Conservation (phyloP, 352 stramenopile species). For the Paralagenidium karlingii region DNA sequence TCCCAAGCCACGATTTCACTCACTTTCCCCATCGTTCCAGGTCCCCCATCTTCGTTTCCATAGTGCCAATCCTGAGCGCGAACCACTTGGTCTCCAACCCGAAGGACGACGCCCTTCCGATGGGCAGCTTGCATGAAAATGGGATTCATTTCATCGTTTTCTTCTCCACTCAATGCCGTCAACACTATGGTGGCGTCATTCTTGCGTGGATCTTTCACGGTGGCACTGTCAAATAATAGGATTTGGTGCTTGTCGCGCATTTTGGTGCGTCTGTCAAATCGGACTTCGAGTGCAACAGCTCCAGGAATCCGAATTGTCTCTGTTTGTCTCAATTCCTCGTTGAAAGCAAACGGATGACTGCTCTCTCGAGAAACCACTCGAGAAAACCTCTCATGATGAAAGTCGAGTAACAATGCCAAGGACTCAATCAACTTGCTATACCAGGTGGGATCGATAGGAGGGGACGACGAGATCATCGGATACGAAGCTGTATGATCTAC, state of each 20-base stretch:
- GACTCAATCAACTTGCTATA: slow-evolving; percentile 31
- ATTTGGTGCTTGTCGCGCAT: too few species aligned
- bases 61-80: slow-evolving; percentile 61
- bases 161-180: slow-evolving; percentile 19
- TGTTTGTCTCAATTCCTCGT: background rate
- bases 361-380: slow-evolving; percentile 36
- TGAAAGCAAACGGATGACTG: slow-evolving; percentile 15
- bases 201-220: too few species aligned
- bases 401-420: slow-evolving; percentile 40
- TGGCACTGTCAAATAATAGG: too few species aligned
- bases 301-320: slow-evolving; percentile 23
- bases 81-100: slow-evolving; percentile 34
- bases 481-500: too few species aligned
- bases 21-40: slow-evolving; percentile 38
- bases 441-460: too few species aligned
- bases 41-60: slow-evolving; percentile 52
- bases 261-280: slow-evolving; percentile 43
- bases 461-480: too few species aligned
- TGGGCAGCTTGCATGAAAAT: slow-evolving; percentile 24
- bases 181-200: too few species aligned
- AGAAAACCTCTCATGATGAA: slow-evolving; percentile 18
- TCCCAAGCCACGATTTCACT: slow-evolving; percentile 41
- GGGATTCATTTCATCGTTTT: slow-evolving; percentile 11
- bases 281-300: slow-evolving; percentile 50
- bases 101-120: slow-evolving; percentile 14